Evolutionary conservation across 2,329 filamentous ascomycete species (phyloP).

Genomic region (Gnomoniopsis sp.): DNA sequence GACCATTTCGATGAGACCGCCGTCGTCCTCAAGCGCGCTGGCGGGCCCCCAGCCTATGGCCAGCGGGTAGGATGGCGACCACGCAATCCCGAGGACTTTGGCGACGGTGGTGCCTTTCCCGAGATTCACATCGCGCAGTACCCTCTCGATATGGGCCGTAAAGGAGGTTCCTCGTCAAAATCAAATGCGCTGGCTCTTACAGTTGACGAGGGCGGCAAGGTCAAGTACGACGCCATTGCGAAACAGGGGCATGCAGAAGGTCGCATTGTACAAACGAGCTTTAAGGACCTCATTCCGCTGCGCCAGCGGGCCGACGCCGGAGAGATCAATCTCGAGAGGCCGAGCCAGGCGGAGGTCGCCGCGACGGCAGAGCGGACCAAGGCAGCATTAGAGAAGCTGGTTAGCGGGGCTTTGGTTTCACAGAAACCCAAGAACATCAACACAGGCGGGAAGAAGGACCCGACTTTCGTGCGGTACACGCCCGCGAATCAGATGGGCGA

Average conservation of each 20-base stretch:
- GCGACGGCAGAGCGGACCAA: slow-evolving; percentile 86
- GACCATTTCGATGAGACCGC: slow-evolving; percentile 81
- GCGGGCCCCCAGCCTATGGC: slow-evolving; percentile 77
- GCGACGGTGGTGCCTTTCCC: slow-evolving; percentile 93
- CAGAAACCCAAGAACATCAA: slow-evolving; percentile 97
- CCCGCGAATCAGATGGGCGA: slow-evolving; percentile 96
- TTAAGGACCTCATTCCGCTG: slow-evolving; percentile 94
- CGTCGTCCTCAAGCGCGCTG: slow-evolving; percentile 75
- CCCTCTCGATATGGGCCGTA: slow-evolving; percentile 90
- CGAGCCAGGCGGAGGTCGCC: slow-evolving; percentile 78
- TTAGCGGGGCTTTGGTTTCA: slow-evolving; percentile 80
- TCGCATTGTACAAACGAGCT: slow-evolving; percentile 87
- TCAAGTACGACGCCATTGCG: slow-evolving; percentile 95
- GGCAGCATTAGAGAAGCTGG: slow-evolving; percentile 76
- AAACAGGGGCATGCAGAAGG: slow-evolving; percentile 80
- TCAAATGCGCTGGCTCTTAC: slow-evolving; percentile 91
- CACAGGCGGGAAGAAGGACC: slow-evolving; percentile 72
- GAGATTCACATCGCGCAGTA: slow-evolving; percentile 94
- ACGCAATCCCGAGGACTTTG: slow-evolving; percentile 84
- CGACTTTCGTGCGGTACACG: slow-evolving; percentile 93
- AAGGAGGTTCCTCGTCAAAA: slow-evolving; percentile 55
- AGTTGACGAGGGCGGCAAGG: slow-evolving; percentile 86
- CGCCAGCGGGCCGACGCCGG: slow-evolving; percentile 90
- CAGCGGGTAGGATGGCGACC: slow-evolving; percentile 89
- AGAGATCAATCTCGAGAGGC: slow-evolving; percentile 81